Conservation (phyloP, 2,329 filamentous ascomycete species). For the Ceratocystis smalleyi region DNA sequence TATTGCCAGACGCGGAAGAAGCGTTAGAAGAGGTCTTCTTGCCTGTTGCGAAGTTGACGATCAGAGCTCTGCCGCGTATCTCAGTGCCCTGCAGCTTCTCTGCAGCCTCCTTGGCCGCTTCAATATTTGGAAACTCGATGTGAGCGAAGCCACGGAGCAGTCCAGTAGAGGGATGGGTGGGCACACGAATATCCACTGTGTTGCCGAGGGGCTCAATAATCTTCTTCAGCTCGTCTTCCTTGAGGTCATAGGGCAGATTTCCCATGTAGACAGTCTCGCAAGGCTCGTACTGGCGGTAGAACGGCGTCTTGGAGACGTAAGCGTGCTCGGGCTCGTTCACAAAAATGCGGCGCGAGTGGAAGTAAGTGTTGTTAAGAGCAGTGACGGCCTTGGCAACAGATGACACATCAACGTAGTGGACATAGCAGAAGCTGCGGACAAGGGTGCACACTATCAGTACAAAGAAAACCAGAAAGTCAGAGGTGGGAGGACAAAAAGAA, state of each 20-base stretch:
- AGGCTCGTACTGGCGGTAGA: neutral
- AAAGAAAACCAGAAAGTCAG: neutral
- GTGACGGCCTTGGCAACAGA: slow-evolving; percentile 10
- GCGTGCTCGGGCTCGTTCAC: slow-evolving; percentile 9
- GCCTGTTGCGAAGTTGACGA: slow-evolving; percentile 43
- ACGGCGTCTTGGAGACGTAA: slow-evolving; percentile 1
- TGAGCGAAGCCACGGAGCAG: slow-evolving; percentile 74
- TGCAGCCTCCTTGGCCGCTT: slow-evolving; percentile 46
- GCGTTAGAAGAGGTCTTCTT: neutral
- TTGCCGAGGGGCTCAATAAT: slow-evolving; percentile 57
- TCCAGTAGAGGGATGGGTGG: slow-evolving; percentile 66
- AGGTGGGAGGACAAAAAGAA: neutral
- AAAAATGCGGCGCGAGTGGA: slow-evolving; percentile 15
- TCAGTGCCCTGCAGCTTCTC: slow-evolving; percentile 39
- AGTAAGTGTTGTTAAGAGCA: slow-evolving; percentile 14
- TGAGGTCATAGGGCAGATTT: slow-evolving; percentile 75
- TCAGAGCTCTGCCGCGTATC: slow-evolving; percentile 51
- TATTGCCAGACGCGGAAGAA: neutral
- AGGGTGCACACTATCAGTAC: neutral
- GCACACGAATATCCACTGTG: slow-evolving; percentile 61
- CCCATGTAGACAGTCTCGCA: slow-evolving; percentile 56
- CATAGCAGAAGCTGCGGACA: slow-evolving; percentile 6
- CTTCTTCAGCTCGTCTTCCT: slow-evolving; percentile 65
- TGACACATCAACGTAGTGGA: slow-evolving; percentile 11
- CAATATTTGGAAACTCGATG: slow-evolving; percentile 57